A percentile compares a stretch with the other conserved stretches of the same genome.
Conservation (phyloP, 1,284 basidiomycete species). For the Trametes sp. region DNA sequence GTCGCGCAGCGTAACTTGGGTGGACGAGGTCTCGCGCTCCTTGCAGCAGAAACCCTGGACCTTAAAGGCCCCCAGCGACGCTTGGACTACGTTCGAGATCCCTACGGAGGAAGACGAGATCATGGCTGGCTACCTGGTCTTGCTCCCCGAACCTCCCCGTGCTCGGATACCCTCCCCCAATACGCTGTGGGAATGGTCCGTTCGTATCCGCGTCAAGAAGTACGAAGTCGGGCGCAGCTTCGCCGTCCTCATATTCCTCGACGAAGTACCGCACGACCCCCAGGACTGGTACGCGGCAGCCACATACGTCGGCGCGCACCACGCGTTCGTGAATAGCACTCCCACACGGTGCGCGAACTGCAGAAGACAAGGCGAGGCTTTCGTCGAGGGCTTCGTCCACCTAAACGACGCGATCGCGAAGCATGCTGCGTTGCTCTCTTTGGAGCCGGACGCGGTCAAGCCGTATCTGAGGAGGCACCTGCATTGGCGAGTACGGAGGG, state of each 20-base stretch:
- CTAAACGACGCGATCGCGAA: conserved; percentile 47
- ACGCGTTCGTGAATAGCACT: conserved; percentile 50
- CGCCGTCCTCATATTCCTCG: conserved; percentile 52
- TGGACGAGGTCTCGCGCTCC: neutral
- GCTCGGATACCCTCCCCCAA: neutral
- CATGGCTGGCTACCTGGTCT: neutral
- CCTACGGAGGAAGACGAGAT: conserved; percentile 1
- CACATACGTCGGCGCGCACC: conserved; percentile 48
- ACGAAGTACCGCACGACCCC: conserved; percentile 45
- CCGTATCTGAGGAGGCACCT: conserved; percentile 49
- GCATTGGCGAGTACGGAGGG: conserved; percentile 47
- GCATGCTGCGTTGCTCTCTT: conserved; percentile 39
- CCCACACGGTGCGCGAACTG: conserved; percentile 51
- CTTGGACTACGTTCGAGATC: neutral
- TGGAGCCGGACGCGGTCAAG: conserved; percentile 46
- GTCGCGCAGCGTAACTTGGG: neutral
- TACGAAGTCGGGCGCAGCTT: conserved; percentile 51
- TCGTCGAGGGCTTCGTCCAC: conserved; percentile 64
- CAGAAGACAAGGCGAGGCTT: conserved; percentile 42
- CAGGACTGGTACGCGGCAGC: conserved; percentile 44
- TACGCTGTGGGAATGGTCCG: conserved; percentile 49
- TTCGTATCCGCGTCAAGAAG: conserved; percentile 50
- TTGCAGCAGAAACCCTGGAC: neutral
- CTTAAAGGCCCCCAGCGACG: neutral
- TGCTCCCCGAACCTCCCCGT: conserved; percentile 1